These are phyloP conservation scores for Eucalyptus marginata DNA, from an alignment of 345 rosid genomes.

Conservation along the genomic window DNA sequence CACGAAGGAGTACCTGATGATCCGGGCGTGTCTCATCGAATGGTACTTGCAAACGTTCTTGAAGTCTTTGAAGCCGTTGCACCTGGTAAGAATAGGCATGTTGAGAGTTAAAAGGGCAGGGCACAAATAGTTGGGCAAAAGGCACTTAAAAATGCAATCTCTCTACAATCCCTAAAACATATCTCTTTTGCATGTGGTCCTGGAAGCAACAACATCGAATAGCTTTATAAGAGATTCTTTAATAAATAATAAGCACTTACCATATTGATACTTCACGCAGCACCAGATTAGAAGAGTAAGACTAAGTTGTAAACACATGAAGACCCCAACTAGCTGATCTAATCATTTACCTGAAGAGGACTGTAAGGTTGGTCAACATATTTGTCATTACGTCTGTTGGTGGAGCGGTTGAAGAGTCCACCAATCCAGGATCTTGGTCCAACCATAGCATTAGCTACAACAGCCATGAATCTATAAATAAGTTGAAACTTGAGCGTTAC, in stretches of 20 bases:
- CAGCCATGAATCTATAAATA: background rate
- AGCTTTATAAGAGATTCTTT: background rate
- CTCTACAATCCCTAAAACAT: background rate
- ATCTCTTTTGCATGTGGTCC: background rate
- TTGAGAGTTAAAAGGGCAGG: background rate
- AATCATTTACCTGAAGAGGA: slow-evolving; percentile 54
- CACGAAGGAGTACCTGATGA: slow-evolving; percentile 53
- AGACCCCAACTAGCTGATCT: background rate
- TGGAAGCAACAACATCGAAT: background rate
- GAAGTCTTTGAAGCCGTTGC: slow-evolving; percentile 65
- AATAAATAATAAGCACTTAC: background rate
- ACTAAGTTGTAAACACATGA: background rate
- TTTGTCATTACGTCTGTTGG: slow-evolving; percentile 42
- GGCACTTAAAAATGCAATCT: background rate
- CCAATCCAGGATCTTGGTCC: slow-evolving; percentile 92
- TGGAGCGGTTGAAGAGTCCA: slow-evolving; percentile 62
- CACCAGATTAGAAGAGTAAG: background rate
- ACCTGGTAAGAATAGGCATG: slow-evolving; percentile 24
- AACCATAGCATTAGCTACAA: slow-evolving; percentile 79
- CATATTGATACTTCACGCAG: background rate
- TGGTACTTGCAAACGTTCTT: slow-evolving; percentile 57
- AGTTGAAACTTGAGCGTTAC: background rate
- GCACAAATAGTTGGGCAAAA: background rate
- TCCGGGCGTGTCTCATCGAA: slow-evolving; percentile 80
- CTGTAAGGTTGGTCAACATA: slow-evolving; percentile 33